A percentile compares a stretch with the other conserved stretches of the same genome.
These are phyloP conservation scores for Claviceps pusilla DNA, from an alignment of 2,329 filamentous ascomycete genomes.

Conservation along the genomic window DNA sequence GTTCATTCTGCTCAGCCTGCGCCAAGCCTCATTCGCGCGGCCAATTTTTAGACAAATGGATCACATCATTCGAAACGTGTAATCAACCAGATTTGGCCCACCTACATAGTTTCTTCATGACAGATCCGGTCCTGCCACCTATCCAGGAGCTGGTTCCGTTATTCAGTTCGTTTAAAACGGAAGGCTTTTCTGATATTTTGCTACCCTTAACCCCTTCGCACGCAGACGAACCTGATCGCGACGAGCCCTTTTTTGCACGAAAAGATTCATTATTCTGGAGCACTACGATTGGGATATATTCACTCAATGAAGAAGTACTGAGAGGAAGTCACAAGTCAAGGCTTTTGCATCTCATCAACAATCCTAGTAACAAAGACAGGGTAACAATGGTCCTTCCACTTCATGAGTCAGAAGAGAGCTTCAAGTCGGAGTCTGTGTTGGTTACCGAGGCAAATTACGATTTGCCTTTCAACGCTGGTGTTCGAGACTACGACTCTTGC, in stretches of 20 bases:
- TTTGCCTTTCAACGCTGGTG: slow-evolving; percentile 40
- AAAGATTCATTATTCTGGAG: slow-evolving; percentile 58
- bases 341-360: slow-evolving; percentile 53
- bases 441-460: slow-evolving; percentile 37
- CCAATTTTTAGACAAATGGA: slow-evolving; percentile 53
- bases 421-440: slow-evolving; percentile 40
- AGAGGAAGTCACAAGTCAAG: slow-evolving; percentile 56
- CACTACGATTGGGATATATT: slow-evolving; percentile 46
- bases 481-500: slow-evolving; percentile 44
- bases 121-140: slow-evolving; percentile 45
- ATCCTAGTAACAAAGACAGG: slow-evolving; percentile 33
- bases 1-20: slow-evolving; percentile 50
- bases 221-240: slow-evolving; percentile 27
- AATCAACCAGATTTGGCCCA: slow-evolving; percentile 62
- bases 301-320: slow-evolving; percentile 35
- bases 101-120: slow-evolving; percentile 59
- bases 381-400: slow-evolving; percentile 43
- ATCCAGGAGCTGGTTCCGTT: slow-evolving; percentile 54
- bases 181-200: slow-evolving; percentile 61
- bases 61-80: slow-evolving; percentile 50
- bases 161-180: slow-evolving; percentile 60
- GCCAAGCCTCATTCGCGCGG: slow-evolving; percentile 48
- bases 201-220: slow-evolving; percentile 43
- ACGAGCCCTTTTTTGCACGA: slow-evolving; percentile 42
- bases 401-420: slow-evolving; percentile 20